Conservation (phyloP, 1,284 basidiomycete species). For the Erythrobasidium hasegawianum region DNA sequence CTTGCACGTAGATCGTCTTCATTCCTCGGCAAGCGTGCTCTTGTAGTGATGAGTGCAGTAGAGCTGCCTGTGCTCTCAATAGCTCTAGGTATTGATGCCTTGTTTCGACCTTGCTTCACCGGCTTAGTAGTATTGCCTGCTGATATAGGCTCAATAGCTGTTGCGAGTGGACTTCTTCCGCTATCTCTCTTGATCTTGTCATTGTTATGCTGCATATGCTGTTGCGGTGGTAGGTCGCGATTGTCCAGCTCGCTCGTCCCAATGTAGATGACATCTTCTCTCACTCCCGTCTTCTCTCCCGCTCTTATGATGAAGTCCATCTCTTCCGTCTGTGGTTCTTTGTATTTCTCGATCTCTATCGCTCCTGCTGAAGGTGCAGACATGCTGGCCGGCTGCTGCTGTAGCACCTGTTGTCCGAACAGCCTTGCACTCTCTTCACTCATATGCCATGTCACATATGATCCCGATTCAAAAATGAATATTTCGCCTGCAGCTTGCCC, state of each 20-base stretch:
- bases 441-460: slow-evolving; percentile 42
- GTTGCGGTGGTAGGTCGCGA: background rate
- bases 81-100: background rate
- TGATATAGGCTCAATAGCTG: slow-evolving; percentile 25
- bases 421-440: slow-evolving; percentile 14
- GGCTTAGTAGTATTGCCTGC: background rate
- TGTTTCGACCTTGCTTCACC: background rate
- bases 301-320: slow-evolving; percentile 38
- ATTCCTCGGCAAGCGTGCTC: slow-evolving; percentile 24
- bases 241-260: slow-evolving; percentile 3
- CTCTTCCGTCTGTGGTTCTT: slow-evolving; percentile 41
- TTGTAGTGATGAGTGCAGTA: background rate
- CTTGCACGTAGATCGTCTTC: slow-evolving; percentile 42
- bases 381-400: too few relatives aligned
- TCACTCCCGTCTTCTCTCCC: slow-evolving; percentile 33
- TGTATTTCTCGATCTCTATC: slow-evolving; percentile 40
- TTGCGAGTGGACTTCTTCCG: slow-evolving; percentile 17
- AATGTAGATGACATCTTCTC: slow-evolving; percentile 28
- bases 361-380: background rate
- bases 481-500: slow-evolving; percentile 41
- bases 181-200: background rate
- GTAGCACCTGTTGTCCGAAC: slow-evolving; percentile 22
- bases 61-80: background rate
- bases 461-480: slow-evolving; percentile 44
- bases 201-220: background rate